Evolutionary conservation across 441 rosid species (phyloP), one percentile per base, ranked within the genome.

Genomic region (Raphanus hybrid): DNA sequence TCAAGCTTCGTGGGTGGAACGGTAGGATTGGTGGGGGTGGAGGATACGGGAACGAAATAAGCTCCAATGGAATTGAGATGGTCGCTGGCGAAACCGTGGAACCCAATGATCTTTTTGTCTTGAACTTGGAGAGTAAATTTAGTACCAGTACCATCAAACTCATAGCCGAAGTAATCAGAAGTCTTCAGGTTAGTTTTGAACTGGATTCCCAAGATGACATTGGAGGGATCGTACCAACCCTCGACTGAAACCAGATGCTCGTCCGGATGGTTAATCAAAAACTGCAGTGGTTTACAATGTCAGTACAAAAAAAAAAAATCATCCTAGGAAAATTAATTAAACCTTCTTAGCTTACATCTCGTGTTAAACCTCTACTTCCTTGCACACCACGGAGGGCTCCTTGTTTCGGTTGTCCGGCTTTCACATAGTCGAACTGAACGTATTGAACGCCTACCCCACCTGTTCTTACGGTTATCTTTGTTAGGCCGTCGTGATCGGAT

Each of bases 61-160:
- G 75, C 80, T 71, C 80, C 80, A 15, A 64, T 72, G 60, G 81
- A 78, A 18, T 73, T 35, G 26, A 78, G 57, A 61, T 67, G 0
- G 41, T 39, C 5, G 62, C 69, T 10, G 7, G 78, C 32, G 4
- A 2, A 58, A 20, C 81, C 81, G 12, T 78, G 81, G 29, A 78
- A 78, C 7, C 81, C 81, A 5, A 67, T 69, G 73, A 78, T 73
- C 78, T 78, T 78, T 4, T 29, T 29, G 34, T 5, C 34, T 29
- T 29, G 27, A 48, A 67, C 73, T 48, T 72, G 73, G n/a, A 78
- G 77, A 6, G 73, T 60, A 50, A 78, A 78, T 7, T 48, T 11
- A 52, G 77, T 67, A 57, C 58, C 69, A 35, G 3, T 26, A 43
- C 23, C 57, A n/a, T 50, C 68, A 1, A 9, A 16, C 0, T 34